Base-by-base conservation (phyloP, 225 moss, liverwort and hornwort species). In the Marchantia polymorpha region DNA sequence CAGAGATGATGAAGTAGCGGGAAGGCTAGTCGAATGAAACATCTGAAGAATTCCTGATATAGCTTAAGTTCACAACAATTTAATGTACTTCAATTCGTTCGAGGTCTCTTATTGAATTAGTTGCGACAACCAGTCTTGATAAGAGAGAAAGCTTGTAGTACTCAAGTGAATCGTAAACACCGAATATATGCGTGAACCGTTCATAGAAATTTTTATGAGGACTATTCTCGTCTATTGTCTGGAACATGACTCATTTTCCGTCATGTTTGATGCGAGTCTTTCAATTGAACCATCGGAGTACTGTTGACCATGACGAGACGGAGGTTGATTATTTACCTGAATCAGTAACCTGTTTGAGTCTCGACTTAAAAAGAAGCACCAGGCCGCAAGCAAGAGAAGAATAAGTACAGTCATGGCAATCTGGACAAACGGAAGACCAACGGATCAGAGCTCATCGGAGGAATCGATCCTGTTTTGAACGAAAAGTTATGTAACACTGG, bases 301-400 rank as follows among this genome's bases (percentile, higher is more conserved):
- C 60, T 60, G 39, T 60, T 13, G 60, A 20, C n/a, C 61, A 61
- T 61, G n/a, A 61, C n/a, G 12, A 26, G 2, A 12, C 13, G 25
- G 13, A 54, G 10, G 25, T 10, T 53, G 52, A 52, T 4, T 8
- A n/a, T 55, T 13, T 77, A 94, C 96, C 88, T 96, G 94, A 79
- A 96, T 96, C 46, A 96, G 80, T 65, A 96, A 78, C 58, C 86
- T 83, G 64, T 96, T 94, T n/a, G 96, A 96, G 47, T 96, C 96
- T 78, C 91, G 91, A 80, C 96, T 94, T 65, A 96, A 86, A 70
- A 91, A 90, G 74, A 94, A 94, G 5, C 91, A 96, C 96, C 94
- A 96, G 53, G 85, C 86, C 66, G 94, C 94, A 84, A 96, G 94
- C 72, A 94, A 90, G 25, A 83, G 77, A 72, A 94, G 81, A 19